Evolutionary conservation across 2,329 filamentous ascomycete genomes (phyloP), one percentile per base, ranked within the genome.

Genomic region (Hymenotorrendiella dingleyae): DNA sequence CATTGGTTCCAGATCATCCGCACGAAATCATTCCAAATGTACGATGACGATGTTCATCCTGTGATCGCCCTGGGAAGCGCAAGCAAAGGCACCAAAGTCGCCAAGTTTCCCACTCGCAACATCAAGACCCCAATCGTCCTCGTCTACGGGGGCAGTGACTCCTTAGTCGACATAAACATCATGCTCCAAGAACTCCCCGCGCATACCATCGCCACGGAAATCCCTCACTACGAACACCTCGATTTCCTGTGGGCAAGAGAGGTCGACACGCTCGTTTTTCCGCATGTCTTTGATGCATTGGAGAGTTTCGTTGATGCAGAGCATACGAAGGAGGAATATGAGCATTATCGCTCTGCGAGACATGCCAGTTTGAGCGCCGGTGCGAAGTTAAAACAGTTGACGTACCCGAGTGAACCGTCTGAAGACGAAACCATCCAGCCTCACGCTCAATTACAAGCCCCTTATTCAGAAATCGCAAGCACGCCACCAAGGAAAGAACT

Each of bases 1-100:
- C 93, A 98, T 62, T 98, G 93, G 93, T 98, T 98, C 63, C 93
- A 98, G 62, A 96, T 98, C 61, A 98, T 98, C 57, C 84, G 93
- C 52, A 96, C 91, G 58, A 86, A 88, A 57, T 89, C 81, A 20
- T 97, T 98, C 64, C 93, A 98, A 64, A 96, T 98, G 86, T 97
- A 90, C 64, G 93, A 98, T 61, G 93, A 98, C 61, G 91, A 97
- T 56, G 77, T 93, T 1, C 85, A 89, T 44, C 82, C 83, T 21
- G 84, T 84, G 0, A 70, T 94, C 46, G 79, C 80, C 41, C 70
- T 90, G 27, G 78, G 76, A 17, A 80, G 80, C 4, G 76, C 76
- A 41, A 82, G 78, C 58, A 89, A 91, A 56, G 95, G 94, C 67
- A 95, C 94, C 63, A 96, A 96, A 62, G 90, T 96, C 5, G 89